Conservation (phyloP, 176 grass and related monocot genomes). For the Poa pratensis region DNA sequence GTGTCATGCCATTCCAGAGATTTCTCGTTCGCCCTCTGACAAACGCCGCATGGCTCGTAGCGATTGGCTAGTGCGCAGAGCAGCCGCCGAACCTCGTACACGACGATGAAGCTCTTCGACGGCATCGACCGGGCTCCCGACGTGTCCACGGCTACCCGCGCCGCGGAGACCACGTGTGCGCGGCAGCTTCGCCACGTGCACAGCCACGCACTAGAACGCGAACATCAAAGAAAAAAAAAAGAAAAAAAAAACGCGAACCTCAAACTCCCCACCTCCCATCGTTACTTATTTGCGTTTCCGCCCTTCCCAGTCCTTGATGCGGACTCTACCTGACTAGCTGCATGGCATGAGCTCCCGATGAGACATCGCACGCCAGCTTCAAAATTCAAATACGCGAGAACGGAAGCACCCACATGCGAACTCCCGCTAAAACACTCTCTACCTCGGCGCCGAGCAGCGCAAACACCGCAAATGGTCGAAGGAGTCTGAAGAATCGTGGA, state of each 20-base stretch:
- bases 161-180: conserved; percentile 5
- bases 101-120: neutral
- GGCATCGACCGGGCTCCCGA: neutral
- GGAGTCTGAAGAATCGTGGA: neutral
- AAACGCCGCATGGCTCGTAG: neutral
- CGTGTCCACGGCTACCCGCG: neutral
- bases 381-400: neutral
- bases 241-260: too few species aligned
- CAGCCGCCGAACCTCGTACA: neutral
- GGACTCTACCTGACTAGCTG: too few species aligned
- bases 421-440: neutral
- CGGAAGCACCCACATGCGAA: neutral
- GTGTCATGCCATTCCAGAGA: too few species aligned
- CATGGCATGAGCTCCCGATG: too few species aligned
- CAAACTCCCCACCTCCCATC: neutral
- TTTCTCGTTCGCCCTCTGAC: too few species aligned
- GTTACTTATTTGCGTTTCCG: neutral
- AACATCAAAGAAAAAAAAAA: too few species aligned
- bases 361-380: too few species aligned
- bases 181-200: conserved; percentile 3
- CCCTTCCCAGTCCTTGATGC: neutral
- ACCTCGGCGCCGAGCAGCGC: neutral
- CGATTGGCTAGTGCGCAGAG: neutral
- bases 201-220: neutral
- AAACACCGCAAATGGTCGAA: neutral